These are phyloP conservation scores for Lepidium aucheri DNA, from an alignment of 345 rosid species.

Conservation along the genomic window DNA sequence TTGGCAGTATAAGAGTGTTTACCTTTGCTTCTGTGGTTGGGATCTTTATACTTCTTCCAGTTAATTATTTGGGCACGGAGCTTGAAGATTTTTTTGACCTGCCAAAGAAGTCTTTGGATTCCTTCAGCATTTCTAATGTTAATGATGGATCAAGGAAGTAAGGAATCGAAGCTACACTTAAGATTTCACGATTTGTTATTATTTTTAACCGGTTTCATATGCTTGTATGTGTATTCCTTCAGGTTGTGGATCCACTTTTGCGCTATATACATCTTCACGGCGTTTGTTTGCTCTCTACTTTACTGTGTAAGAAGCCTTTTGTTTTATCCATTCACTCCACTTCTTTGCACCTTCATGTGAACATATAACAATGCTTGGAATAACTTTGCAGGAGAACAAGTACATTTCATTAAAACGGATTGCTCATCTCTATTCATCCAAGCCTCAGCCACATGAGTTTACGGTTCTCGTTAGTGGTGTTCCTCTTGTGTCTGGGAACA, in stretches of 20 bases:
- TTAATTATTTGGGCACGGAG: constrained; percentile 75
- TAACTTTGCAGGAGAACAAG: constrained; percentile 52
- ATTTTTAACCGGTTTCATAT: not conserved
- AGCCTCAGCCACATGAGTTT: constrained; percentile 70
- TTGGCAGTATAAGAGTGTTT: constrained; percentile 63
- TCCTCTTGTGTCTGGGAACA: constrained; percentile 46
- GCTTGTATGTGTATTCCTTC: constrained; percentile 27
- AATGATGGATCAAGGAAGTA: constrained; percentile 78
- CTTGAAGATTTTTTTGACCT: constrained; percentile 51
- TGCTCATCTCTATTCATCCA: constrained; percentile 55
- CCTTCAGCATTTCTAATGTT: constrained; percentile 83
- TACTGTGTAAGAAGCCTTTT: constrained; percentile 50
- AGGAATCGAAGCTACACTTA: not conserved
- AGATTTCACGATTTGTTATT: not conserved
- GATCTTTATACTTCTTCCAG: constrained; percentile 65
- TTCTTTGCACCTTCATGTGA: not conserved
- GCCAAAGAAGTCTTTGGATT: constrained; percentile 60
- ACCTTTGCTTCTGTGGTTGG: constrained; percentile 60
- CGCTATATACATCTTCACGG: constrained; percentile 79
- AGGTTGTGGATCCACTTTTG: constrained; percentile 97
- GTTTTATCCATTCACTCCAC: not conserved
- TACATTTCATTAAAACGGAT: constrained; percentile 58
- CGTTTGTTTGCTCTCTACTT: constrained; percentile 82
- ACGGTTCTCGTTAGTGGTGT: constrained; percentile 69
- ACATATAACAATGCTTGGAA: not conserved